A percentile compares a stretch with the other conserved stretches of the same genome.
Evolutionary conservation across 305 asterid genomes (phyloP).

Genomic region (Stenogyne calaminthoides): DNA sequence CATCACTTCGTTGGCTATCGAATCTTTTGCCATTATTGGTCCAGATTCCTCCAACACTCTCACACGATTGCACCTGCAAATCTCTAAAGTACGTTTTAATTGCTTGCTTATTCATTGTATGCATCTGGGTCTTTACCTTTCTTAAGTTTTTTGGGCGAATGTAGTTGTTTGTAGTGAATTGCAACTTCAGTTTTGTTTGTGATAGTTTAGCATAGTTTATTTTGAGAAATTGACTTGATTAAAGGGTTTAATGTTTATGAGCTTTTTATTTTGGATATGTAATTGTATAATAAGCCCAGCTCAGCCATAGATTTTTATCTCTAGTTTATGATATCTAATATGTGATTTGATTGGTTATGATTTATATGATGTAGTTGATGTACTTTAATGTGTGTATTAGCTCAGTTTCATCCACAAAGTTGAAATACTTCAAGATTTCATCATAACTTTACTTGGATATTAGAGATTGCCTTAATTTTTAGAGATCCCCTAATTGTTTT

Average conservation of each 20-base stretch:
- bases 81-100: constrained; percentile 15
- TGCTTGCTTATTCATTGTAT: background rate
- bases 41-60: constrained; percentile 28
- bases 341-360: constrained; percentile 19
- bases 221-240: background rate
- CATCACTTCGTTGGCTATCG: constrained; percentile 1
- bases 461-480: too few species aligned
- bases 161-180: background rate
- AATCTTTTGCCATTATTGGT: constrained; percentile 30
- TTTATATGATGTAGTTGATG: background rate
- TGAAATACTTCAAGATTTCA: background rate
- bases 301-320: constrained; percentile 5
- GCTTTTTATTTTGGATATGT: background rate
- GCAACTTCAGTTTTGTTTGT: constrained; percentile 10
- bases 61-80: constrained; percentile 42
- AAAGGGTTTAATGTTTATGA: constrained; percentile 8
- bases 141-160: background rate
- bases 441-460: too few species aligned
- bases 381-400: constrained; percentile 8
- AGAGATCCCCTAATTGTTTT: too few species aligned
- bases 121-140: constrained; percentile 7
- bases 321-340: background rate
- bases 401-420: constrained; percentile 9
- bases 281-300: background rate
- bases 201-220: constrained; percentile 13